Evolutionary conservation across 2,329 filamentous ascomycete species (phyloP).

Genomic region (Aspergillus alliaceus): DNA sequence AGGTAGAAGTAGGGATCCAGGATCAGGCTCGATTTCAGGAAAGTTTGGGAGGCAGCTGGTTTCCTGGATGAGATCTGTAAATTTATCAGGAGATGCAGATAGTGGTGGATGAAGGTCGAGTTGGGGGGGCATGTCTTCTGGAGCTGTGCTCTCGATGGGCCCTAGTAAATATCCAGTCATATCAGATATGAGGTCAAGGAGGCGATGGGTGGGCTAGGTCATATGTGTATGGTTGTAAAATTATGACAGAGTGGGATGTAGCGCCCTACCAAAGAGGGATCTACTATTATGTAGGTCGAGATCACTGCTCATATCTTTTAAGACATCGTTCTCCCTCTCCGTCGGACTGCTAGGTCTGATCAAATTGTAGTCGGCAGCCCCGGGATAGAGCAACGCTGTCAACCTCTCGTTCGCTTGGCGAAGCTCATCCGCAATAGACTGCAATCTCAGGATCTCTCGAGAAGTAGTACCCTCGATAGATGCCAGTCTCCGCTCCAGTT

Average conservation of each 20-base stretch:
- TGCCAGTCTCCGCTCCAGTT: conserved; percentile 32
- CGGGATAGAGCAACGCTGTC: not conserved
- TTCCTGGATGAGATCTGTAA: not conserved
- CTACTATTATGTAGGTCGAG: not conserved
- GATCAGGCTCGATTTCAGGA: not conserved
- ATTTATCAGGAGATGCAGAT: not conserved
- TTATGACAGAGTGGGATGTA: not conserved
- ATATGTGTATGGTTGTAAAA: not conserved
- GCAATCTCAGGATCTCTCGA: not conserved
- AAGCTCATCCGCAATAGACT: not conserved
- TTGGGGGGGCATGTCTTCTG: not conserved
- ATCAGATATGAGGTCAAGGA: not conserved
- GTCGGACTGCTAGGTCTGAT: not conserved
- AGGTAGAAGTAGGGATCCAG: not conserved
- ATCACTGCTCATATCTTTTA: not conserved
- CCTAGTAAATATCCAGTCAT: not conserved
- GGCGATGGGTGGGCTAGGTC: not conserved
- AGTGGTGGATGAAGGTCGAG: not conserved
- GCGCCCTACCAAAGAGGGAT: not conserved
- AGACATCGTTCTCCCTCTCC: not conserved
- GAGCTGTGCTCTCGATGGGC: not conserved
- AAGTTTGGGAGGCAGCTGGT: not conserved
- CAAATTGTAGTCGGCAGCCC: not conserved
- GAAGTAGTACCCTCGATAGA: not conserved
- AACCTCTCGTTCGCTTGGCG: not conserved